Conservation (phyloP, 2,329 filamentous ascomycete species). For the Helicocarpus griseus region DNA sequence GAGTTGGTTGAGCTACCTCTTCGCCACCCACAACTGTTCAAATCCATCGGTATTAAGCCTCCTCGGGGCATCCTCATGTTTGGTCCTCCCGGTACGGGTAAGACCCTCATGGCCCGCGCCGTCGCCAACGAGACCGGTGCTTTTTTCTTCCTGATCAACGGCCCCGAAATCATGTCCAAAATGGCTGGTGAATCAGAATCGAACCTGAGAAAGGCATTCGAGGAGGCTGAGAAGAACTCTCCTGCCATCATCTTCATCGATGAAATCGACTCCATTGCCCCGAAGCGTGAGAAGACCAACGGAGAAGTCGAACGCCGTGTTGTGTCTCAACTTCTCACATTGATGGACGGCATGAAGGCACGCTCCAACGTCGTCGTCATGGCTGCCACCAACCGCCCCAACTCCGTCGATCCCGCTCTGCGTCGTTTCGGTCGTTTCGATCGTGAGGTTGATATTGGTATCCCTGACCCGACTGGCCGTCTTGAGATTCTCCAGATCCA, state of each 20-base stretch:
- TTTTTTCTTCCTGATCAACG: slow-evolving; percentile 99
- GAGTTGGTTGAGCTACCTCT: slow-evolving; percentile 96
- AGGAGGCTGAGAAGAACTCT: slow-evolving; percentile 98
- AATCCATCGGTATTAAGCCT: slow-evolving; percentile 99
- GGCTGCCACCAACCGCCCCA: slow-evolving; percentile 97
- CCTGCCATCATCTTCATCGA: slow-evolving; percentile 99
- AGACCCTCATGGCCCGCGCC: slow-evolving; percentile 96
- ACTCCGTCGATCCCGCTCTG: slow-evolving; percentile 95
- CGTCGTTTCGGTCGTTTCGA: slow-evolving; percentile 98
- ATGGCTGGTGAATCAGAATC: slow-evolving; percentile 99
- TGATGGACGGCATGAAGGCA: slow-evolving; percentile 99
- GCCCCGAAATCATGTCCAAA: slow-evolving; percentile 99
- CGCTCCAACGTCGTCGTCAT: slow-evolving; percentile 98
- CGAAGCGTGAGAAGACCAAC: slow-evolving; percentile 99
- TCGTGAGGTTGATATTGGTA: slow-evolving; percentile 96
- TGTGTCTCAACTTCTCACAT: slow-evolving; percentile 88
- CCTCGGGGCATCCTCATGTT: slow-evolving; percentile 95
- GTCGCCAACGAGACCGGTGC: slow-evolving; percentile 98
- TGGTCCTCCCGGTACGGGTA: slow-evolving; percentile 96
- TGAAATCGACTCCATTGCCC: slow-evolving; percentile 97
- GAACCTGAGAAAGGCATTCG: slow-evolving; percentile 96
- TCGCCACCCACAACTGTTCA: slow-evolving; percentile 96
- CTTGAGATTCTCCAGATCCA: slow-evolving; percentile 98
- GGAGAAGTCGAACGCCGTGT: slow-evolving; percentile 98
- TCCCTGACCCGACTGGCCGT: slow-evolving; percentile 94